Evolutionary conservation across 2,329 filamentous ascomycete genomes (phyloP).

Genomic region (Exophiala spinifera): DNA sequence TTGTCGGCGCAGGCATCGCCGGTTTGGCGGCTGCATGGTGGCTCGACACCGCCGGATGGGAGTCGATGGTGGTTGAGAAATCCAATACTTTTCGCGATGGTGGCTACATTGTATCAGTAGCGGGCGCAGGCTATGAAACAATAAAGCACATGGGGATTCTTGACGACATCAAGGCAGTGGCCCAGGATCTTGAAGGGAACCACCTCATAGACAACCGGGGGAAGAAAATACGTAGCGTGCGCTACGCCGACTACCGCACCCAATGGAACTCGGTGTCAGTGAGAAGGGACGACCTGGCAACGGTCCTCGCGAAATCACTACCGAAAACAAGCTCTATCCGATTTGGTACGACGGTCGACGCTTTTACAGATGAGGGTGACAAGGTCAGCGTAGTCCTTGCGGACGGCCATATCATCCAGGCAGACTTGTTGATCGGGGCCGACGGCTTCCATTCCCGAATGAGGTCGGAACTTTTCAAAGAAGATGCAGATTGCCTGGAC

Average conservation of each 20-base stretch:
- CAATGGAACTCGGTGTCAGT: neutral
- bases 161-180: slow-evolving; percentile 31
- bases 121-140: slow-evolving; percentile 51
- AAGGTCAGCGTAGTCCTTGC: slow-evolving; percentile 8
- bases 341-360: slow-evolving; percentile 6
- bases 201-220: slow-evolving; percentile 4
- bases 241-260: slow-evolving; percentile 1
- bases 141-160: slow-evolving; percentile 54
- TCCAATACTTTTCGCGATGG: slow-evolving; percentile 42
- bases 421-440: slow-evolving; percentile 11
- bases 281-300: slow-evolving; percentile 9
- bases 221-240: slow-evolving; percentile 4
- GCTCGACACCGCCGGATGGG: slow-evolving; percentile 43
- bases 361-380: slow-evolving; percentile 5
- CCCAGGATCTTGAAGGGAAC: slow-evolving; percentile 4
- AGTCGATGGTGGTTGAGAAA: slow-evolving; percentile 44
- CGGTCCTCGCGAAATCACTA: slow-evolving; percentile 2
- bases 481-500: slow-evolving; percentile 3
- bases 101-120: slow-evolving; percentile 55
- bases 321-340: slow-evolving; percentile 5
- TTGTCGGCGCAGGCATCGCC: slow-evolving; percentile 43
- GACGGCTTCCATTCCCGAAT: slow-evolving; percentile 31
- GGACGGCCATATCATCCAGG: slow-evolving; percentile 7
- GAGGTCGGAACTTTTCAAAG: slow-evolving; percentile 8
- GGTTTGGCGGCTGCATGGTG: slow-evolving; percentile 50